These are phyloP conservation scores for Phytophthora pistaciae DNA, from an alignment of 352 stramenopile genomes.

Conservation along the genomic window DNA sequence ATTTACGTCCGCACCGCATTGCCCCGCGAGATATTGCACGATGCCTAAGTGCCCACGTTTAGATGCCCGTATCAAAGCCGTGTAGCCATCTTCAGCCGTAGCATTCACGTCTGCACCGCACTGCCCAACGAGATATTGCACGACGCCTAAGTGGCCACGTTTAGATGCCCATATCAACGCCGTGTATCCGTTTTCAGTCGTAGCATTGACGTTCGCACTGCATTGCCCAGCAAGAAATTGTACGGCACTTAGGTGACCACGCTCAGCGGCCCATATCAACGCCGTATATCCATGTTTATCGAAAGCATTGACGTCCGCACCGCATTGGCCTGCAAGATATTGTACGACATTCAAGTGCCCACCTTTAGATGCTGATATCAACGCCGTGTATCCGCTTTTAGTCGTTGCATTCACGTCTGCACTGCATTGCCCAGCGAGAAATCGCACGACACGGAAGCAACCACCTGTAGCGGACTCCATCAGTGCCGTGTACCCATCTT, in stretches of 20 bases:
- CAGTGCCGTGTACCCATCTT: background rate
- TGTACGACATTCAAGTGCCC: background rate
- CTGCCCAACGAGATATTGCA: background rate
- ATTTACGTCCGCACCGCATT: background rate
- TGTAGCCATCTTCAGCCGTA: background rate
- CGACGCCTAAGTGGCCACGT: background rate
- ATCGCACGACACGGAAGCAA: background rate
- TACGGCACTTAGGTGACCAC: background rate
- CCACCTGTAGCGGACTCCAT: background rate
- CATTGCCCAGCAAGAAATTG: background rate
- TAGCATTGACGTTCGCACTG: background rate
- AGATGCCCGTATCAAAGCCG: too few relatives aligned
- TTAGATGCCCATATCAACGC: background rate
- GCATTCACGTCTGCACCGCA: background rate
- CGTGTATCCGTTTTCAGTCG: background rate
- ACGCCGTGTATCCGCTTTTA: background rate
- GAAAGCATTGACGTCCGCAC: background rate
- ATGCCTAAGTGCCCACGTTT: background rate
- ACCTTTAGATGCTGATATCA: background rate
- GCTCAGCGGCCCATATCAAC: background rate
- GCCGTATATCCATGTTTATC: background rate
- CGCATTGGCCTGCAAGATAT: background rate
- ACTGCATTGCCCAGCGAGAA: background rate
- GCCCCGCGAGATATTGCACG: background rate
- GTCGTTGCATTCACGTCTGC: background rate